Evolutionary conservation across 257 asterid genomes (phyloP).

Genomic region (Prunella vulgaris): DNA sequence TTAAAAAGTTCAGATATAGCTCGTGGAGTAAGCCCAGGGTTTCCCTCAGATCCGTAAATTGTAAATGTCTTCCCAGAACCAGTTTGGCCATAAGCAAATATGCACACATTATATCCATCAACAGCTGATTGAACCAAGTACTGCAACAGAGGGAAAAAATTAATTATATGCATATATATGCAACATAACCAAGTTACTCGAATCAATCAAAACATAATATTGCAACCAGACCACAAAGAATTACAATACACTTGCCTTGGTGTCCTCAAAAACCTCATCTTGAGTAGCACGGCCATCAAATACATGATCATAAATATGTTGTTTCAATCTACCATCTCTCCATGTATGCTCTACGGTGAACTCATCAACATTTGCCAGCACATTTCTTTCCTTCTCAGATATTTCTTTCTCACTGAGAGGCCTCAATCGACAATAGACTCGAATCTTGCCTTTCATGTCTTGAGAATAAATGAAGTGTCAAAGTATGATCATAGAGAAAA

Average conservation of each 20-base stretch:
- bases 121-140: conserved; percentile 93
- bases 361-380: conserved; percentile 61
- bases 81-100: conserved; percentile 98
- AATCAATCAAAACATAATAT: conserved; percentile 16
- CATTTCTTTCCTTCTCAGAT: conserved; percentile 56
- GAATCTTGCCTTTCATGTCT: conserved; percentile 97
- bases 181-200: conserved; percentile 6
- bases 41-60: conserved; percentile 77
- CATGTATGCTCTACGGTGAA: conserved; percentile 87
- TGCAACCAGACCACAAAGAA: neutral
- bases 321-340: conserved; percentile 80
- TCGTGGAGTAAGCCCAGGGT: conserved; percentile 94
- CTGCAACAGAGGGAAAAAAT: conserved; percentile 40
- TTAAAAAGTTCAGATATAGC: conserved; percentile 82
- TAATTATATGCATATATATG: neutral
- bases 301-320: conserved; percentile 88
- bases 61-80: conserved; percentile 99
- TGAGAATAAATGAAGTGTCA: conserved; percentile 13
- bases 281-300: conserved; percentile 80
- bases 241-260: conserved; percentile 58
- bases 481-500: conserved; percentile 9
- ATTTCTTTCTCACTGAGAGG: conserved; percentile 83
- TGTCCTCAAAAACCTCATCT: conserved; percentile 88
- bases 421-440: conserved; percentile 91
- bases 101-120: conserved; percentile 94